These are phyloP conservation scores for Aechmea fasciata DNA, from an alignment of 176 grass and related monocot genomes.

Conservation along the genomic window DNA sequence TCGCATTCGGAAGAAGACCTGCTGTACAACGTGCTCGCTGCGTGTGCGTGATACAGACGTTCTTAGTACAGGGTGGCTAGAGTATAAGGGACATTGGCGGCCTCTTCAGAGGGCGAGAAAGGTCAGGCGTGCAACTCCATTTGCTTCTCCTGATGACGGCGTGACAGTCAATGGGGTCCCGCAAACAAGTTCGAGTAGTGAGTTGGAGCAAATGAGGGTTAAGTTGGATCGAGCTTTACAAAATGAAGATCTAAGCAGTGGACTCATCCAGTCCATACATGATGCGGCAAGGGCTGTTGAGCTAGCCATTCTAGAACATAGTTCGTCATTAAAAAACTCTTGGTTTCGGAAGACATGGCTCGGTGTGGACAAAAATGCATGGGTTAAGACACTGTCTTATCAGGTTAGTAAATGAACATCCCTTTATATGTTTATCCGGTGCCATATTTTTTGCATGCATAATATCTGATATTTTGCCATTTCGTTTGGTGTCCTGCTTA, in stretches of 20 bases:
- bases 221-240: slow-evolving; percentile 61
- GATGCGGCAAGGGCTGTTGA: slow-evolving; percentile 91
- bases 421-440: slow-evolving; percentile 4
- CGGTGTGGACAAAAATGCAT: slow-evolving; percentile 78
- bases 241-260: slow-evolving; percentile 57
- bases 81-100: slow-evolving; percentile 34
- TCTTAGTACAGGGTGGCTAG: slow-evolving; percentile 40
- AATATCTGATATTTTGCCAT: not conserved
- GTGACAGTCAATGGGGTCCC: slow-evolving; percentile 57
- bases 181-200: slow-evolving; percentile 42
- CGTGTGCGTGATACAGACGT: slow-evolving; percentile 24
- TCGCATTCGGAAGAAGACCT: slow-evolving; percentile 38
- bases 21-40: slow-evolving; percentile 21
- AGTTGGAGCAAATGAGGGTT: slow-evolving; percentile 64
- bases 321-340: slow-evolving; percentile 33
- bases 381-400: slow-evolving; percentile 85
- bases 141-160: slow-evolving; percentile 60
- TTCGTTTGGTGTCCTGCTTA: too few species aligned
- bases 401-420: slow-evolving; percentile 41
- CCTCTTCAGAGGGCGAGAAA: slow-evolving; percentile 36
- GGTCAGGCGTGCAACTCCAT: slow-evolving; percentile 15
- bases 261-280: slow-evolving; percentile 81
- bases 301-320: slow-evolving; percentile 63
- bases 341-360: slow-evolving; percentile 85
- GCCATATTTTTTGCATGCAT: not conserved